Conservation (phyloP, 2,329 filamentous ascomycete species). For the Bertia moriformis region DNA sequence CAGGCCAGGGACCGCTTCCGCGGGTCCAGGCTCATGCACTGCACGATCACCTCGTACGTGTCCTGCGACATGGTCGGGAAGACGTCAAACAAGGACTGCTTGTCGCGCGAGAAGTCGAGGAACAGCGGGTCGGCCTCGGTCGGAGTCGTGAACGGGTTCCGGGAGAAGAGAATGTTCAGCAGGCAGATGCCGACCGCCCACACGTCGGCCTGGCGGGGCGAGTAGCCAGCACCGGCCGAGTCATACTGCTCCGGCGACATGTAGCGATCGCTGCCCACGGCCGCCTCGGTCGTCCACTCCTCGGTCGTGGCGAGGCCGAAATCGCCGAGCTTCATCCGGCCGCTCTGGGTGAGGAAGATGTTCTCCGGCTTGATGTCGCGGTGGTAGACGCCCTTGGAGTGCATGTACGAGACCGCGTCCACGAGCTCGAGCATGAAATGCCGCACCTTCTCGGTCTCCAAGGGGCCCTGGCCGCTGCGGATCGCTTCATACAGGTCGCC, state of each 20-base stretch:
- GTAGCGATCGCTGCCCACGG: slow-evolving; percentile 93
- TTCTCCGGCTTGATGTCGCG: slow-evolving; percentile 99
- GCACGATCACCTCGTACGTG: slow-evolving; percentile 81
- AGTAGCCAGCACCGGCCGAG: slow-evolving; percentile 73
- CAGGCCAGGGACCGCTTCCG: slow-evolving; percentile 69
- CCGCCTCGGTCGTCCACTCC: slow-evolving; percentile 79
- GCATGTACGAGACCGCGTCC: slow-evolving; percentile 77
- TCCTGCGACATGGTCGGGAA: slow-evolving; percentile 98
- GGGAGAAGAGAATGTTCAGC: slow-evolving; percentile 88
- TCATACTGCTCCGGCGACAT: slow-evolving; percentile 99
- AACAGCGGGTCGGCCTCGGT: slow-evolving; percentile 82
- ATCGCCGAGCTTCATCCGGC: slow-evolving; percentile 89
- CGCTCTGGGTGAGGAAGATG: slow-evolving; percentile 79
- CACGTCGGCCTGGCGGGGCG: slow-evolving; percentile 80
- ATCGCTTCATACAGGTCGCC: slow-evolving; percentile 97
- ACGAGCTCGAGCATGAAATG: slow-evolving; percentile 94
- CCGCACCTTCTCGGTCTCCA: slow-evolving; percentile 91
- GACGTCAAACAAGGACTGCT: slow-evolving; percentile 91
- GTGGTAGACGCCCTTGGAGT: slow-evolving; percentile 82
- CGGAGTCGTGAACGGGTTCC: slow-evolving; percentile 87
- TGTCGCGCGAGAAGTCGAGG: slow-evolving; percentile 81
- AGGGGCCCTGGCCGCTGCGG: slow-evolving; percentile 68
- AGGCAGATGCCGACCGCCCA: slow-evolving; percentile 97
- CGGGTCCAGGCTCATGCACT: slow-evolving; percentile 85
- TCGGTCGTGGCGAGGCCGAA: slow-evolving; percentile 87